Evolutionary conservation across 306 rosid genomes (phyloP).

Genomic region (Cyamopsis tetragonoloba): DNA sequence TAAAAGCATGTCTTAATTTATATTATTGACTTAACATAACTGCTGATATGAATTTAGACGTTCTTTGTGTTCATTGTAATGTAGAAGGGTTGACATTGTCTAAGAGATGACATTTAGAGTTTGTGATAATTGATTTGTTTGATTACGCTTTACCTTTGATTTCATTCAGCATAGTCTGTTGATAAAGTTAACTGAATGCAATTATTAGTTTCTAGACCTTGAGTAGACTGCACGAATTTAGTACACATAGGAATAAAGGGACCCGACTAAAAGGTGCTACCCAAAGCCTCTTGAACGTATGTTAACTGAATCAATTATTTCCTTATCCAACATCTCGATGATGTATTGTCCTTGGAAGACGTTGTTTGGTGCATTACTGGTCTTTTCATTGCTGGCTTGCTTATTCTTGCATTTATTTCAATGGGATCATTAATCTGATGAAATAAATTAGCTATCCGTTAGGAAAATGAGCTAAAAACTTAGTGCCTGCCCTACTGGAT

Average conservation of each 20-base stretch:
- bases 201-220: background rate
- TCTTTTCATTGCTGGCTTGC: background rate
- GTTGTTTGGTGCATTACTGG: background rate
- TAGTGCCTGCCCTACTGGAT: background rate
- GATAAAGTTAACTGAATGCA: constrained; percentile 2
- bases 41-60: background rate
- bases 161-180: background rate
- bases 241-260: background rate
- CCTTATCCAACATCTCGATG: background rate
- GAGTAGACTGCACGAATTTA: background rate
- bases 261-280: background rate
- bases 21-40: background rate
- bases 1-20: constrained; percentile 4
- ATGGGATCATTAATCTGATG: background rate
- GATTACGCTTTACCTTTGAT: background rate
- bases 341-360: background rate
- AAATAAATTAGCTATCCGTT: background rate
- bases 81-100: constrained; percentile 3
- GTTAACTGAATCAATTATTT: background rate
- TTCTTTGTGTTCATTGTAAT: background rate
- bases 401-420: constrained; percentile 9
- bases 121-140: background rate
- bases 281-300: background rate
- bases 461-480: background rate
- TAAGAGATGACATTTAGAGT: background rate